phyloP scores from a whole-genome alignment of 1,139 yeast species.

The Scheffersomyces parashehatae region DNA sequence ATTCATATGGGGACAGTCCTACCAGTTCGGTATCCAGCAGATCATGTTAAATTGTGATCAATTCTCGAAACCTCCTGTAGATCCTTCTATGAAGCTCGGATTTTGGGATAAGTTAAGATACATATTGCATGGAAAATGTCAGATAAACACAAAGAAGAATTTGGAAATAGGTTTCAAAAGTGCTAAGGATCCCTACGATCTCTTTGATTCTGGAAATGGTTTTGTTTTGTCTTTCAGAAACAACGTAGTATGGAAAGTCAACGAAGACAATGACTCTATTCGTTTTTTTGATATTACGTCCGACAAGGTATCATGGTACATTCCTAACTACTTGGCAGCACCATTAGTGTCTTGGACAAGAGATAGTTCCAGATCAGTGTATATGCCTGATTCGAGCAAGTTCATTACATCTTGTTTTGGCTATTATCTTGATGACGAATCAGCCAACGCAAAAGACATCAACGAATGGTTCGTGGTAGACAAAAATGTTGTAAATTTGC shows the following conservation, averaged over 20 bases:
- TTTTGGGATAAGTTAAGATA: constrained; percentile 60
- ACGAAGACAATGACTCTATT: constrained; percentile 40
- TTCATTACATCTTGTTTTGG: constrained; percentile 52
- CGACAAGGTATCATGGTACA: constrained; percentile 41
- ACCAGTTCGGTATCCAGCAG: constrained; percentile 83
- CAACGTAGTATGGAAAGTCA: constrained; percentile 41
- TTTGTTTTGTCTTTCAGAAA: constrained; percentile 41
- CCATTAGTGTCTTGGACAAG: constrained; percentile 66
- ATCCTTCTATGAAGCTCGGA: constrained; percentile 53
- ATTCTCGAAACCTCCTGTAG: constrained; percentile 82
- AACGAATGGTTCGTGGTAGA: constrained; percentile 32
- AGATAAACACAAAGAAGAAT: constrained; percentile 34
- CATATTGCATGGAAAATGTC: constrained; percentile 50
- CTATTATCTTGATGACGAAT: constrained; percentile 32
- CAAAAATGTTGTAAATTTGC: constrained; percentile 55
- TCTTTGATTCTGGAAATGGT: constrained; percentile 41
- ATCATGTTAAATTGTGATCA: constrained; percentile 78
- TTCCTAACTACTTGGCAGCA: constrained; percentile 63
- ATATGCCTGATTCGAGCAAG: constrained; percentile 44
- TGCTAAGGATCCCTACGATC: constrained; percentile 46
- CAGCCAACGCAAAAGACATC: constrained; percentile 5
- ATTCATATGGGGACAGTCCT: constrained; percentile 84
- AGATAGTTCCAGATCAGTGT: constrained; percentile 42
- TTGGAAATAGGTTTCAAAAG: constrained; percentile 57
- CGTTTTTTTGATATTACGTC: constrained; percentile 39